Evolutionary conservation across 148 eudicot species (phyloP), one percentile per base, ranked within the genome.

Genomic region (Drosera capensis): DNA sequence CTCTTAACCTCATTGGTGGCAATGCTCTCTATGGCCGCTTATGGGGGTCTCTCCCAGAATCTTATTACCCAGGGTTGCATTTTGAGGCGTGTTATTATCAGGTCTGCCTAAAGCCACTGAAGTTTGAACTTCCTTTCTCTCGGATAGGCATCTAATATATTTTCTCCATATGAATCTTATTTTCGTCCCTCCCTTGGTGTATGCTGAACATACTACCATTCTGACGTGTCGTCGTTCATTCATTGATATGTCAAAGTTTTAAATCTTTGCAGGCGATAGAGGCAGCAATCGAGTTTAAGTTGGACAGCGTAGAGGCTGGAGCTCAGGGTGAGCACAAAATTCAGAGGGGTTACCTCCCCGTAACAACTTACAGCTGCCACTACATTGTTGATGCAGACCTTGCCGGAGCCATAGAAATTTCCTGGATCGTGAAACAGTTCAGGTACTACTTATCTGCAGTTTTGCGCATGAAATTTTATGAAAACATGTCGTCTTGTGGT

Each of bases 251-350:
- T n/a, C n/a, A n/a, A n/a, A n/a, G n/a, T n/a, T n/a, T n/a, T n/a
- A n/a, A n/a, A n/a, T n/a, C n/a, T n/a, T n/a, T n/a, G n/a, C 61
- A 88, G 97, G 97, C 97, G 23, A 83, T 88, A 52, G 97, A 88
- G 73, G 97, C 95, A 46, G 97, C 97, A 16, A 88, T 88, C 40
- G 97, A 88, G 60, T 75, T 72, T 45, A 79, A 79, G 51, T 79
- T 88, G 57, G 73, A 71, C 64, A 84, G 56, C 49, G 95, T 88
- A 59, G 97, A 88, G 77, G 97, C 97, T 22, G 97, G 97, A 54
- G 97, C 97, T 50, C 97, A 88, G 62, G 97, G 97, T 44, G 97
- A 88, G 72, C 97, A 88, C 63, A 88, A 88, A 73, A 75, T 88
- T 26, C 94, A 88, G 66, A 68, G 95, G 48, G 97, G 97, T 15